phyloP scores from a whole-genome alignment of 2,329 filamentous ascomycete genomes.

The Colletotrichum orchidophilum region DNA sequence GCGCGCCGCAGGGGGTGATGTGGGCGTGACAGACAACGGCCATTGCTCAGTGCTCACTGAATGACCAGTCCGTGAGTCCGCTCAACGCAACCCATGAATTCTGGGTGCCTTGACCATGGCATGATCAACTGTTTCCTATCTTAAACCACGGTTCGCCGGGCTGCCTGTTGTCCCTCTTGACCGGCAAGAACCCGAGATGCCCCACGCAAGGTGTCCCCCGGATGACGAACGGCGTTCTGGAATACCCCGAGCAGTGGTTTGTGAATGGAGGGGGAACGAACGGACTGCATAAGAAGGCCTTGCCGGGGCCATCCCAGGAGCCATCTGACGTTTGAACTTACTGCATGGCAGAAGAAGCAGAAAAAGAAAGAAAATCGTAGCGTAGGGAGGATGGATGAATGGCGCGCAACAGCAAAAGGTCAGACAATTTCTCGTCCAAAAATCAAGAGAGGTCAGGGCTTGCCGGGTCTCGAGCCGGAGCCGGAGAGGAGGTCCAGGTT shows the following conservation, averaged over 20 bases:
- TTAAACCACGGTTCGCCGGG: constrained; percentile 8
- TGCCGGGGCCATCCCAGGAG: constrained; percentile 15
- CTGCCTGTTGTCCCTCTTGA: constrained; percentile 17
- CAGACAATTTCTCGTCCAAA: constrained; percentile 1
- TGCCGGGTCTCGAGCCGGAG: constrained; percentile 21
- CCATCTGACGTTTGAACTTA: constrained; percentile 4
- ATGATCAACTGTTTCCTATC: not conserved
- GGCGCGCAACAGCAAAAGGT: not conserved
- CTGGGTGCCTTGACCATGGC: not conserved
- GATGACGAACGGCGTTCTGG: constrained; percentile 29
- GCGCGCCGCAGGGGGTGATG: constrained; percentile 8
- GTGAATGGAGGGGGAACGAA: constrained; percentile 5
- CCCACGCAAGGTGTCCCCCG: constrained; percentile 23
- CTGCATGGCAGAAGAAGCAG: not conserved
- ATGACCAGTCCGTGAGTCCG: not conserved
- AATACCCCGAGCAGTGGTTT: not conserved
- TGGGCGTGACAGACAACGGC: constrained; percentile 22
- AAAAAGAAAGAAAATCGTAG: not conserved
- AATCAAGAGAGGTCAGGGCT: not conserved
- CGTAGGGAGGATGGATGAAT: not conserved
- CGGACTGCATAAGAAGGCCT: not conserved
- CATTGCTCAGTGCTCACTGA: not conserved
- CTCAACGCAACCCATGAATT: not conserved
- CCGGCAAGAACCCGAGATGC: constrained; percentile 26
- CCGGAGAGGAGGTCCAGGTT: constrained; percentile 11